Conservation (phyloP, 495 filamentous ascomycete species). For the Talaromyces adpressus region DNA sequence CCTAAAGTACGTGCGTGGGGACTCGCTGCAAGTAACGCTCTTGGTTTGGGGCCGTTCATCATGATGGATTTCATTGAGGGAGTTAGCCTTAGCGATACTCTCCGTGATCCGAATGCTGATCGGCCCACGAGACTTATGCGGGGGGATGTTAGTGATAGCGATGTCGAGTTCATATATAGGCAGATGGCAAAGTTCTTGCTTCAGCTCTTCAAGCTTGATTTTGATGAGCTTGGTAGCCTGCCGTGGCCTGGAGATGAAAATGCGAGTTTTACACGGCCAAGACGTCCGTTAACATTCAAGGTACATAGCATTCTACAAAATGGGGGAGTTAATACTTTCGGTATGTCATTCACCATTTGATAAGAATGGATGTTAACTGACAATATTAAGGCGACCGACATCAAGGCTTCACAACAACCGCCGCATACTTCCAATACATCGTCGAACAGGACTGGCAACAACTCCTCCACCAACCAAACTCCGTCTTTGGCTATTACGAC, state of each 20-base stretch:
- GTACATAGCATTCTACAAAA: conserved; percentile 22
- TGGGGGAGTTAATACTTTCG: conserved; percentile 29
- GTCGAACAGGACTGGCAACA: conserved; percentile 25
- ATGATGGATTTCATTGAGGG: conserved; percentile 41
- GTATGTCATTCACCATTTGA: conserved; percentile 7
- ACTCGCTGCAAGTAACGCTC: conserved; percentile 22
- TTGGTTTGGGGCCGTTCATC: conserved; percentile 35
- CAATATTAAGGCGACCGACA: conserved; percentile 21
- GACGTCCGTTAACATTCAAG: conserved; percentile 24
- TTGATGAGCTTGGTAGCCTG: conserved; percentile 19
- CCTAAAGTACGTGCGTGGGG: conserved; percentile 35
- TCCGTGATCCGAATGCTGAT: conserved; percentile 13
- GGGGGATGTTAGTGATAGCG: conserved; percentile 11
- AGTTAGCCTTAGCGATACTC: conserved; percentile 18
- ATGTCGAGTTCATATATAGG: conserved; percentile 23
- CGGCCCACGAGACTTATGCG: conserved; percentile 15
- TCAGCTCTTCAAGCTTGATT: conserved; percentile 21
- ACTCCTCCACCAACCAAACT: conserved; percentile 27
- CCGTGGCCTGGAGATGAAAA: conserved; percentile 10
- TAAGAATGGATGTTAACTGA: neutral
- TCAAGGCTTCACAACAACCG: conserved; percentile 21
- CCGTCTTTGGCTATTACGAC: conserved; percentile 14
- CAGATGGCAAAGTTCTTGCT: conserved; percentile 24
- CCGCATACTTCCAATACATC: conserved; percentile 27
- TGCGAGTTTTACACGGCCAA: conserved; percentile 5